Base-by-base conservation (phyloP, 257 asterid species). In the Capsicum pubescens region DNA sequence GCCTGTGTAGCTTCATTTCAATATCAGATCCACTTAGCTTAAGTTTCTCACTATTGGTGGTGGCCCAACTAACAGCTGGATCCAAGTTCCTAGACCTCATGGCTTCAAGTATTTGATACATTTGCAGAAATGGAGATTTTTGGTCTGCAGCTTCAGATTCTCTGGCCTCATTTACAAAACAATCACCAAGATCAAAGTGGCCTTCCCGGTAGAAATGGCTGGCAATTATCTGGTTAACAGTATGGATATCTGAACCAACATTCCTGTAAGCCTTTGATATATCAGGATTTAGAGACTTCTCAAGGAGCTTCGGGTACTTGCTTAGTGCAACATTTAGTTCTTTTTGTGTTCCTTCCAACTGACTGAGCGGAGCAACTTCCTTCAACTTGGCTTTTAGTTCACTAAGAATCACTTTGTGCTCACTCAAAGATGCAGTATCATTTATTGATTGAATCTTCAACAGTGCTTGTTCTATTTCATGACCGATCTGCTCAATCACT, bases 31-130 rank as follows among this genome's bases (percentile, higher is more conserved):
- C 93, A 36, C 87, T 90, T 80, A 80, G 89, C 78, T 80, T 82
- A 60, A 94, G 95, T 84, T 88, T 89, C 39, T 93, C 97, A 19
- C 86, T 93, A 71, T 94, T 92, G 26, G 68, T 84, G 5, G 89
- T 71, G 44, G 95, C 99, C 99, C 99, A 94, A 26, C 46, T 89
- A 63, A 96, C 90, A 82, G 98, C 97, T 52, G 97, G 99, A 85
- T 90, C 92, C 72, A 94, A 89, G 90, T 92, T 87, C 68, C 91
- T 91, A 76, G 89, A 87, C 80, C 86, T 93, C 92, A 92, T 87
- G 88, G 95, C 95, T 87, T 93, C 98, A 81, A 94, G 90, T 84
- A 96, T 90, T 58, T 90, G 93, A 84, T 90, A 90, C 95, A 94
- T 89, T 85, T 93, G 94, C 42, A 84, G 84, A 70, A 90, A 96